Evolutionary conservation across 805 yeast genomes (phyloP).

Genomic region (Yarrowia keelungensis): DNA sequence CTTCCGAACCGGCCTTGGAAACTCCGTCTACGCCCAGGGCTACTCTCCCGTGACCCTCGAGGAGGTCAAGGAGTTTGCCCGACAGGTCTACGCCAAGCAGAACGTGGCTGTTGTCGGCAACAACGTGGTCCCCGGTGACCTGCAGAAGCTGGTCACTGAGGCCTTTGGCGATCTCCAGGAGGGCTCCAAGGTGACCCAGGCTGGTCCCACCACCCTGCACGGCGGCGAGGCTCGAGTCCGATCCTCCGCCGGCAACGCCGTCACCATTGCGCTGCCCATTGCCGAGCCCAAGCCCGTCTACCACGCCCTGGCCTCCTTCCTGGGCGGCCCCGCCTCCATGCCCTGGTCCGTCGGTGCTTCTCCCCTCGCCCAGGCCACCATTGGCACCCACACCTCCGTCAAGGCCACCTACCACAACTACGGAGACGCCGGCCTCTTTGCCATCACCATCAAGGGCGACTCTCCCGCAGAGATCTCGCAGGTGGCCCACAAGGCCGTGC

Average conservation of each 20-base stretch:
- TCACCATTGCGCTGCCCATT: constrained; percentile 83
- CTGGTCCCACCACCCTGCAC: constrained; percentile 56
- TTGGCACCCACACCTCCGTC: constrained; percentile 55
- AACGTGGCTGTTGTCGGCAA: constrained; percentile 74
- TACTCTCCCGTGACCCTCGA: constrained; percentile 63
- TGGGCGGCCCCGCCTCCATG: constrained; percentile 59
- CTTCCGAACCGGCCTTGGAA: constrained; percentile 88
- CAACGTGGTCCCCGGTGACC: constrained; percentile 76
- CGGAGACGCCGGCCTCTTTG: constrained; percentile 82
- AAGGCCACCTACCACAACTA: constrained; percentile 64
- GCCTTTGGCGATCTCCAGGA: constrained; percentile 67
- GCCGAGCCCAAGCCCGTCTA: constrained; percentile 62
- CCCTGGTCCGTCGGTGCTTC: constrained; percentile 62
- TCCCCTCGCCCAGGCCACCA: constrained; percentile 56
- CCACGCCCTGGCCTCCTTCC: constrained; percentile 72
- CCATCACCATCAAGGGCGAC: constrained; percentile 67
- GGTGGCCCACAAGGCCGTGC: constrained; percentile 58
- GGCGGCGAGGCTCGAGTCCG: constrained; percentile 69
- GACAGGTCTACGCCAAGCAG: constrained; percentile 68
- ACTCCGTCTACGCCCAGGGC: constrained; percentile 78
- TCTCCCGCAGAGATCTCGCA: constrained; percentile 64
- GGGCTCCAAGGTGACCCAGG: constrained; percentile 59
- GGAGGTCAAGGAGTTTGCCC: constrained; percentile 71
- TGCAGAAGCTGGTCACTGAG: constrained; percentile 63
- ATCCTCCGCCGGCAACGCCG: constrained; percentile 70